These are phyloP conservation scores for Elongisporangium senticosum DNA, from an alignment of 352 stramenopile genomes.

Conservation along the genomic window DNA sequence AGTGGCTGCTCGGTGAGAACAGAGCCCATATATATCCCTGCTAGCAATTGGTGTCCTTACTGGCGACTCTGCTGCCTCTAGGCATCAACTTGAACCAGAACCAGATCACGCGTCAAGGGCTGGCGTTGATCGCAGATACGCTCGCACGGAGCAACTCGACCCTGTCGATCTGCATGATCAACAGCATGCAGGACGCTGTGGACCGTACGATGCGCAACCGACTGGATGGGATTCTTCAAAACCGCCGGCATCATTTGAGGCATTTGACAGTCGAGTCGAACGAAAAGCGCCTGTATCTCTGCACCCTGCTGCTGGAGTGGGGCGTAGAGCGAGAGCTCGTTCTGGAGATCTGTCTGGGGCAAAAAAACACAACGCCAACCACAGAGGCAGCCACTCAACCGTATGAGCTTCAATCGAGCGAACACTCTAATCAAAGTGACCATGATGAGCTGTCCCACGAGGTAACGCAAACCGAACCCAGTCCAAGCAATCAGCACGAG, in stretches of 20 bases:
- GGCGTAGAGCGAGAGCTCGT: constrained; percentile 37
- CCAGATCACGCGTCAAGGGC: constrained; percentile 22
- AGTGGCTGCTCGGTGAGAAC: constrained; percentile 46
- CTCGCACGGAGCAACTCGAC: constrained; percentile 39
- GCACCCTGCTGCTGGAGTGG: constrained; percentile 50
- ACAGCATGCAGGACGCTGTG: constrained; percentile 21
- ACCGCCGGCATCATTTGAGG: constrained; percentile 21
- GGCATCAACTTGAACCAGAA: constrained; percentile 47
- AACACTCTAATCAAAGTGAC: constrained; percentile 10
- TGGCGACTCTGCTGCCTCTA: constrained; percentile 4
- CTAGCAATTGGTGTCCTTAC: background rate
- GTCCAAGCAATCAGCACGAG: background rate
- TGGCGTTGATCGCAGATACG: constrained; percentile 24
- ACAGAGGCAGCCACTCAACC: constrained; percentile 2
- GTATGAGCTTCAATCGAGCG: constrained; percentile 3
- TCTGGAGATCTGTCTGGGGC: constrained; percentile 37
- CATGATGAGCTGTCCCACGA: constrained; percentile 8
- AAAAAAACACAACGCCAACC: constrained; percentile 6
- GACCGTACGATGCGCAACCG: constrained; percentile 11
- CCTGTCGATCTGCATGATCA: constrained; percentile 32
- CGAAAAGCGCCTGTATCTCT: constrained; percentile 37
- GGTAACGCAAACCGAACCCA: background rate
- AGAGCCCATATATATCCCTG: background rate
- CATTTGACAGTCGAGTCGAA: constrained; percentile 30
- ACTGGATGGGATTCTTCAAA: constrained; percentile 16